Evolutionary conservation across 2,329 filamentous ascomycete genomes (phyloP).

Genomic region (Botrytis elliptica): DNA sequence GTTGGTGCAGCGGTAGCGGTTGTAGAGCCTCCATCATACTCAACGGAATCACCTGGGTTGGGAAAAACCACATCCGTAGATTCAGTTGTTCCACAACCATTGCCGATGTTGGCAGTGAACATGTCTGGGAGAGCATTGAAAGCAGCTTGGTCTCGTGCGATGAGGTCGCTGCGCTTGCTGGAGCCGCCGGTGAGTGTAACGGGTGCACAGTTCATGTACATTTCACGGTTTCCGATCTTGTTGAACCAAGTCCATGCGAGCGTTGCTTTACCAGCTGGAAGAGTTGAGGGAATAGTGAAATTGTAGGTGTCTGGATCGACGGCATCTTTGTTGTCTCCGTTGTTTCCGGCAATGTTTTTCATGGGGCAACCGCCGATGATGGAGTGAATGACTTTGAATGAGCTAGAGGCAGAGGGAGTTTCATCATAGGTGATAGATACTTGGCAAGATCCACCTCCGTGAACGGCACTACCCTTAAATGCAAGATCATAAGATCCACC

Average conservation of each 20-base stretch:
- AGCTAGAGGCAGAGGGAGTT: conserved; percentile 61
- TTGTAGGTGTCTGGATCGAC: conserved; percentile 57
- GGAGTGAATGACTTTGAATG: conserved; percentile 88
- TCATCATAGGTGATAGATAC: conserved; percentile 79
- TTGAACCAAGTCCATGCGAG: conserved; percentile 97
- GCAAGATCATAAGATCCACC: conserved; percentile 61
- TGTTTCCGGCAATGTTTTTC: conserved; percentile 55
- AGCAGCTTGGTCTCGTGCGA: conserved; percentile 46
- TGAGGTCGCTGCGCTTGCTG: conserved; percentile 39
- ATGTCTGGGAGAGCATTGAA: conserved; percentile 67
- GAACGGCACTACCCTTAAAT: conserved; percentile 72
- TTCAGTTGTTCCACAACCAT: conserved; percentile 56
- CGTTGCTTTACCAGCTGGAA: conserved; percentile 74
- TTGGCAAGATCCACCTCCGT: conserved; percentile 93
- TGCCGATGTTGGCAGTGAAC: conserved; percentile 68
- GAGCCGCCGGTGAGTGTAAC: conserved; percentile 59
- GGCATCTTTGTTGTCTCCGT: conserved; percentile 48
- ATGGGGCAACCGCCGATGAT: conserved; percentile 84
- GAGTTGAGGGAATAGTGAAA: conserved; percentile 68
- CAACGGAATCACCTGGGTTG: conserved; percentile 59
- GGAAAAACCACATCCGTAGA: conserved; percentile 63
- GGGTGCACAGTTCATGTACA: conserved; percentile 96
- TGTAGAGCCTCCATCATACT: conserved; percentile 45
- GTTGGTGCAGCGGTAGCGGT: conserved; percentile 33
- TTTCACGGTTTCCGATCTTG: conserved; percentile 85